Conservation (phyloP, 2,329 filamentous ascomycete genomes). For the Mycosphaerella sp. region DNA sequence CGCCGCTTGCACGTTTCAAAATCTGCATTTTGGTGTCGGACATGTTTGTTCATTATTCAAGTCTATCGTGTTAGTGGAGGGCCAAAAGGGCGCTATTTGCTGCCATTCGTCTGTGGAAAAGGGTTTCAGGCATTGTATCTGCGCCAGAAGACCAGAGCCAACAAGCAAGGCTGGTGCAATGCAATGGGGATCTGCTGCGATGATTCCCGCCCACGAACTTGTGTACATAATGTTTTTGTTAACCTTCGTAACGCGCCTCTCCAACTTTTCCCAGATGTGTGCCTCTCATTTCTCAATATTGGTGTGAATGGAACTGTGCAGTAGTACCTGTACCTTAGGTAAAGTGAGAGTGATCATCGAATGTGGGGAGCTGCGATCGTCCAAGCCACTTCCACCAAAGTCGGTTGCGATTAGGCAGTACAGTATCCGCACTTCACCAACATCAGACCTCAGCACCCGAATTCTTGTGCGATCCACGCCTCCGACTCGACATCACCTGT, state of each 20-base stretch:
- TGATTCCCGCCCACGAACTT: constrained; percentile 2
- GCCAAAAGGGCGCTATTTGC: not conserved
- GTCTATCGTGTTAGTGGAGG: constrained; percentile 9
- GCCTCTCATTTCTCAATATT: not conserved
- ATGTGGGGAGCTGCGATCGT: not conserved
- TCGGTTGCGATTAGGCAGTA: not conserved
- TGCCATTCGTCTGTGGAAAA: not conserved
- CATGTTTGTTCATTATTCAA: constrained; percentile 16
- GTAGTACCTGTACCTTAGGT: not conserved
- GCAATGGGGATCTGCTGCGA: not conserved
- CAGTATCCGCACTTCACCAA: not conserved
- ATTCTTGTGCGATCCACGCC: not conserved
- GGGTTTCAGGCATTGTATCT: not conserved
- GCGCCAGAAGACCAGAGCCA: constrained; percentile 7
- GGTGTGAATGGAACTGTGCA: not conserved
- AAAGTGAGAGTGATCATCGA: not conserved
- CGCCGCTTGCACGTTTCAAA: constrained; percentile 15
- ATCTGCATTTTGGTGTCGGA: constrained; percentile 13
- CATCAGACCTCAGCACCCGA: not conserved
- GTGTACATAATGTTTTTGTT: constrained; percentile 30
- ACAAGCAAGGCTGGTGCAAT: not conserved
- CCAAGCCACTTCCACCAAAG: not conserved
- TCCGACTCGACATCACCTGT: not conserved
- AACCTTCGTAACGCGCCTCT: constrained; percentile 22
- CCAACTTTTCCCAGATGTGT: not conserved